These are phyloP conservation scores for Skeletonema grethae DNA, from an alignment of 108 stramenopile genomes.

Conservation along the genomic window DNA sequence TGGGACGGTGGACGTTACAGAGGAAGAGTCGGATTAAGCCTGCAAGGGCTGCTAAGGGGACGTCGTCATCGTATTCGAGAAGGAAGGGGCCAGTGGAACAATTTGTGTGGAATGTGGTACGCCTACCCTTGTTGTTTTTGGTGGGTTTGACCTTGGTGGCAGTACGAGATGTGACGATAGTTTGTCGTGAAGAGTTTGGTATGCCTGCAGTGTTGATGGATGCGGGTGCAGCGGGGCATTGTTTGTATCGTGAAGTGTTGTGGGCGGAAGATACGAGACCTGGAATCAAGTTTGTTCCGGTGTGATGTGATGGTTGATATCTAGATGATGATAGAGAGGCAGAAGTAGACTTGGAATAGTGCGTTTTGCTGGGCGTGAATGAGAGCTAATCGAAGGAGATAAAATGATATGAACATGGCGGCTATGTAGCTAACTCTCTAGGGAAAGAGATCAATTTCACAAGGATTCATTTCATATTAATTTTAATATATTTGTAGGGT, in stretches of 20 bases:
- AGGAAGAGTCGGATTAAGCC: conserved; percentile 36
- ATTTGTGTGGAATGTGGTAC: conserved; percentile 16
- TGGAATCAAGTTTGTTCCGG: conserved; percentile 39
- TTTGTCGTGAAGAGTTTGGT: conserved; percentile 32
- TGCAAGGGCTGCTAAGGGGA: background rate
- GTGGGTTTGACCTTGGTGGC: conserved; percentile 14
- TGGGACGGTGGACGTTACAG: conserved; percentile 69
- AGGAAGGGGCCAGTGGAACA: conserved; percentile 24
- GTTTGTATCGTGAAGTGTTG: conserved; percentile 47
- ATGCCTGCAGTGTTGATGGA: conserved; percentile 33
- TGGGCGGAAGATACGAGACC: conserved; percentile 46
- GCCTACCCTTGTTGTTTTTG: conserved; percentile 26
- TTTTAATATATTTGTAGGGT: no score
- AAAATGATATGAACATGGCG: no score
- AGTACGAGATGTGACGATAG: conserved; percentile 25
- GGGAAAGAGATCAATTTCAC: no score
- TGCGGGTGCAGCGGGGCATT: conserved; percentile 27
- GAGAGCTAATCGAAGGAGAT: no score
- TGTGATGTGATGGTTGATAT: conserved; percentile 6
- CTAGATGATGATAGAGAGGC: background rate
- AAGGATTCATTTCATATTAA: no score
- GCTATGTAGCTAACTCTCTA: no score
- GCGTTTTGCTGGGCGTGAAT: no score
- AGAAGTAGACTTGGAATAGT: no score
- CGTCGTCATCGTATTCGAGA: background rate